Evolutionary conservation across 1,139 yeast genomes (phyloP), one percentile per base, ranked within the genome.

Genomic region (Pichia norvegensis): DNA sequence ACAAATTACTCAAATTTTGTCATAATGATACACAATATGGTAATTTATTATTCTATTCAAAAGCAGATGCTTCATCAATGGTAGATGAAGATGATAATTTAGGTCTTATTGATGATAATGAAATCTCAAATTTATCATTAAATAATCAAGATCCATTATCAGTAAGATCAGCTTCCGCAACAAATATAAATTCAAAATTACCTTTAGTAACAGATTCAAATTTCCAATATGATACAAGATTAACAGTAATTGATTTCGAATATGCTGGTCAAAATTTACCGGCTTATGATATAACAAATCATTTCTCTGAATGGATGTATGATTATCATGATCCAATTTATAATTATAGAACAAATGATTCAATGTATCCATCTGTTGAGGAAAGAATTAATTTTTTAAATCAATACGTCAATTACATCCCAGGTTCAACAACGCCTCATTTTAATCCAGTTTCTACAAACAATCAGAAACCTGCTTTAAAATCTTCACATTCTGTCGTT

Each of bases 21-120:
- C 97, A 90, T 64, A 90, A 90, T 61, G 97, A 90, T 65, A 85
- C 98, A 1, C 98, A 92, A 64, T 92, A 92, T 62, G 98, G 98
- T 35, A 92, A 92, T 61, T 72, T 92, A 53, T 67, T 84, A 47
- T 74, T 84, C 53, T 64, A 63, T 50, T 58, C 55, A 41, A 61
- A 60, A 40, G 49, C 52, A 22, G 59, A 58, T 25, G 55, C 56
- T 42, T 42, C 55, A 4, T 39, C 55, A 19, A 50, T 60, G 44
- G 50, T 56, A 17, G 65, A 54, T n/a, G 63, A 62, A 29, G 55
- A 57, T 25, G 55, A 52, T 6, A 54, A 51, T 29, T 55, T 55
- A 49, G n/a, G 21, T 21, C 25, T 47, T 2, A 29, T 48, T 37
- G 51, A 46, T 37, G 51, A 48, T 3, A 46, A 45, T 29, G 51